Evolutionary conservation across 176 grass and related monocot genomes (phyloP), one percentile per base, ranked within the genome.

Genomic region (Thinopyrum elongatum): DNA sequence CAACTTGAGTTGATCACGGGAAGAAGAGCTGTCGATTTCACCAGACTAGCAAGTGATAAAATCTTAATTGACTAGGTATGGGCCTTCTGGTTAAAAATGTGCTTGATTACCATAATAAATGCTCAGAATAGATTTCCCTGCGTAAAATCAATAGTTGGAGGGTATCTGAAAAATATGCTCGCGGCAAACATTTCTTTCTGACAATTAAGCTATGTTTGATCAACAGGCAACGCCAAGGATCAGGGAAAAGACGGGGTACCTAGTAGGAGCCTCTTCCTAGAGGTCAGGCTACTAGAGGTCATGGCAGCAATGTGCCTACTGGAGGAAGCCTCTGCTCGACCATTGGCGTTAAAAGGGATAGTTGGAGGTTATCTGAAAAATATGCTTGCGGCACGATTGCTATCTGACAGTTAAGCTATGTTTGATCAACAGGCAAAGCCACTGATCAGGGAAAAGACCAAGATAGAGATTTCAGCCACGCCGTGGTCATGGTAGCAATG

Each of bases 1-100:
- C 84, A 95, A 76, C 74, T 98, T 12, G 92, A 98, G 86, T 30
- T 95, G 55, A 92, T 95, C 65, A 86, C 94, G 19, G 97, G 94
- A 81, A 90, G 94, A 87, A 83, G 78, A 84, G 92, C 90, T 42
- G 80, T 96, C 14, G 92, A 98, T 82, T 86, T 83, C 39, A 83
- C 76, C 36, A 91, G 84, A 70, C 79, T 90, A 77, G 23, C 65
- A 51, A 75, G 51, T 19, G 94, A 93, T 26, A 92, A 96, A 81
- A 81, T 87, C 69, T 80, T 94, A 44, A 88, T 99, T 44, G 84
- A 82, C 35, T 99, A 87, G 97, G 90, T 98, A 94, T 9, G 80
- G 3, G 62, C 64, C 35, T 42, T 51, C 17, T 10, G 72, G 9
- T 25, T 28, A 27, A 1, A 53, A 28, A 27, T 73, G 46, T 59